Base-by-base conservation (phyloP, 2,329 filamentous ascomycete species). In the Leptographium flavum region DNA sequence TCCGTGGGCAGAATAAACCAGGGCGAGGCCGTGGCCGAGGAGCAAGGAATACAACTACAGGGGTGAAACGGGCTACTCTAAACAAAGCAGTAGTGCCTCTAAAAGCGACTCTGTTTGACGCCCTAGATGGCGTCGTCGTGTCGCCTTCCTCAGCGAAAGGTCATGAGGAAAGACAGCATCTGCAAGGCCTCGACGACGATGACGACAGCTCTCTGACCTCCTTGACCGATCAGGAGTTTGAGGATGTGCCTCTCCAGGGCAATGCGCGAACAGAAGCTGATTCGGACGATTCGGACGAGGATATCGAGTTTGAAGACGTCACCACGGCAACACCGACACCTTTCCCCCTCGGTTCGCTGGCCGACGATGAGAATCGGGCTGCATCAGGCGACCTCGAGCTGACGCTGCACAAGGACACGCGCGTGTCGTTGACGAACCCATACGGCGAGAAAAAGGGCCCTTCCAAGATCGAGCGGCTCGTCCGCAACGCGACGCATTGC, bases 391-490 rank as follows among this genome's bases (percentile, higher is more conserved):
- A 87, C 56, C 66, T 93, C 30, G 81, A 90, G 52, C 65, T 93
- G 54, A 90, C 82, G 0, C 64, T 93, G 27, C 69, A 68, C 31
- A 70, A 68, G 52, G 74, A 76, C 47, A 68, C 71, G 9, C 64
- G 72, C 21, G 70, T 81, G n/a, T 74, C 76, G 0, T 59, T 82
- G 25, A 70, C 71, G 10, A 79, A 80, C 51, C 66, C 74, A 1
- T 67, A 75, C 38, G 76, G 76, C 21, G 67, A 68, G 17, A 94
- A 86, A 62, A 94, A 90, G 58, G 88, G 87, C 0, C 83, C 85
- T 0, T 83, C 84, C 3, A 94, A 94, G 62, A 76, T 83, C 25
- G 87, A 95, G 57, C 77, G 86, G 43, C 74, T 79, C 49, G 83
- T 90, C 46, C 75, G 92, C 23, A 74, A 80, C 30, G 72, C 79